A percentile compares a stretch with the other conserved stretches of the same genome.
Conservation (phyloP, 495 filamentous ascomycete genomes). For the Podospora pseudocomata region DNA sequence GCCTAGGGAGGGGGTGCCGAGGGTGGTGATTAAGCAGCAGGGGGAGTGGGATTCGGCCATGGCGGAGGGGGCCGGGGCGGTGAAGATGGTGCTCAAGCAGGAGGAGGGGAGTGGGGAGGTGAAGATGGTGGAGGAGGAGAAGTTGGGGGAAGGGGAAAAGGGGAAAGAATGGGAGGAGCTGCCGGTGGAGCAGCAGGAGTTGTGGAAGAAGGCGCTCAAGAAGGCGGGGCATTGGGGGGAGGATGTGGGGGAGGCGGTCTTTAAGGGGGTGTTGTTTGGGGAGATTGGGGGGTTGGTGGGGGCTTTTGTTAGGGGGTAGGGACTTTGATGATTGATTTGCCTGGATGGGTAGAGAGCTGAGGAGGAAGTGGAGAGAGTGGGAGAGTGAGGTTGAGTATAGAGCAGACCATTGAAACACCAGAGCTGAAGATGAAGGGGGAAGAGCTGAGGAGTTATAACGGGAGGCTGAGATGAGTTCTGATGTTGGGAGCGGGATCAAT, state of each 20-base stretch:
- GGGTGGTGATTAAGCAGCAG: not conserved
- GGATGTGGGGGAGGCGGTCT: slow-evolving; percentile 66
- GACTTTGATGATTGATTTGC: no score
- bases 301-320: slow-evolving; percentile 36
- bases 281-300: slow-evolving; percentile 59
- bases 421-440: no score
- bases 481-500: no score
- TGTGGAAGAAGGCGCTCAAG: slow-evolving; percentile 66
- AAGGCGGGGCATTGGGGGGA: slow-evolving; percentile 70
- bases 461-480: no score
- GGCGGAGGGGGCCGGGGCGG: not conserved
- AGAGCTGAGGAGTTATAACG: no score
- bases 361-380: no score
- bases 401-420: no score
- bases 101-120: slow-evolving; percentile 28
- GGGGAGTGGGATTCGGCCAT: not conserved
- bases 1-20: not conserved
- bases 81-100: slow-evolving; percentile 19
- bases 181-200: slow-evolving; percentile 49
- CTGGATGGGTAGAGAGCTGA: no score
- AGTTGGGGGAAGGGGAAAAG: slow-evolving; percentile 44
- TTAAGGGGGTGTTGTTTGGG: slow-evolving; percentile 72
- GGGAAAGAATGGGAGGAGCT: slow-evolving; percentile 65
- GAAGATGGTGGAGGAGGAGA: slow-evolving; percentile 44
- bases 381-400: no score